phyloP scores from a whole-genome alignment of 1,284 basidiomycete species.

The Puccinia coronata region DNA sequence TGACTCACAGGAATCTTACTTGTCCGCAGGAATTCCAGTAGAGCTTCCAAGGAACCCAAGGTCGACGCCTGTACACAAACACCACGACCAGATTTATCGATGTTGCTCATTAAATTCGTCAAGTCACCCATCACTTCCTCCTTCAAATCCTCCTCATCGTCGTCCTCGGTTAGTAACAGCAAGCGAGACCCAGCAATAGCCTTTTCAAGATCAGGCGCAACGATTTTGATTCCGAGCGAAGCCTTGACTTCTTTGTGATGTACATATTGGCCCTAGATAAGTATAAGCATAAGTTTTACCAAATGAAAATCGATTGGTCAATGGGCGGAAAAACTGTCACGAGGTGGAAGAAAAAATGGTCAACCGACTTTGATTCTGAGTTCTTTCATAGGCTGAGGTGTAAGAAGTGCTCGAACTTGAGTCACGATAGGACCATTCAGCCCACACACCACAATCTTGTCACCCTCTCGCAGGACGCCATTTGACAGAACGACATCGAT shows the following conservation, averaged over 20 bases:
- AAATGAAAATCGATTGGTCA: slow-evolving; percentile 14
- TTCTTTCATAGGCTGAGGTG: slow-evolving; percentile 94
- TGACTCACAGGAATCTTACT: slow-evolving; percentile 81
- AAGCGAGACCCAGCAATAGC: slow-evolving; percentile 97
- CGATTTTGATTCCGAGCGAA: slow-evolving; percentile 94
- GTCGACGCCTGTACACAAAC: slow-evolving; percentile 98
- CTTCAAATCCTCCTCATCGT: slow-evolving; percentile 90
- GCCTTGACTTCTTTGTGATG: slow-evolving; percentile 99
- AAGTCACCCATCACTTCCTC: slow-evolving; percentile 97
- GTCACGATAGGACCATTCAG: slow-evolving; percentile 97
- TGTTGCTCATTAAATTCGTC: slow-evolving; percentile 81
- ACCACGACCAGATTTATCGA: slow-evolving; percentile 91
- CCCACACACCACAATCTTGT: slow-evolving; percentile 94
- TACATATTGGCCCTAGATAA: slow-evolving; percentile 80
- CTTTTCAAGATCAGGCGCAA: slow-evolving; percentile 93
- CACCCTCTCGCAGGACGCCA: slow-evolving; percentile 87
- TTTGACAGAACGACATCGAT: slow-evolving; percentile 97
- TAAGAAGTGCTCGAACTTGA: slow-evolving; percentile 87
- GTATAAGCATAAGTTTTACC: slow-evolving; percentile 51
- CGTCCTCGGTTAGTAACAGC: slow-evolving; percentile 86
- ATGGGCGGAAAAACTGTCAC: neutral
- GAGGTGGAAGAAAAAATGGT: neutral
- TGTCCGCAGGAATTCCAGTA: slow-evolving; percentile 89
- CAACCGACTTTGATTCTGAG: slow-evolving; percentile 81
- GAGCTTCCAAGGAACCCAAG: slow-evolving; percentile 92